These are phyloP conservation scores for Kodamaea lidongshanica DNA, from an alignment of 805 yeast species.

Conservation along the genomic window DNA sequence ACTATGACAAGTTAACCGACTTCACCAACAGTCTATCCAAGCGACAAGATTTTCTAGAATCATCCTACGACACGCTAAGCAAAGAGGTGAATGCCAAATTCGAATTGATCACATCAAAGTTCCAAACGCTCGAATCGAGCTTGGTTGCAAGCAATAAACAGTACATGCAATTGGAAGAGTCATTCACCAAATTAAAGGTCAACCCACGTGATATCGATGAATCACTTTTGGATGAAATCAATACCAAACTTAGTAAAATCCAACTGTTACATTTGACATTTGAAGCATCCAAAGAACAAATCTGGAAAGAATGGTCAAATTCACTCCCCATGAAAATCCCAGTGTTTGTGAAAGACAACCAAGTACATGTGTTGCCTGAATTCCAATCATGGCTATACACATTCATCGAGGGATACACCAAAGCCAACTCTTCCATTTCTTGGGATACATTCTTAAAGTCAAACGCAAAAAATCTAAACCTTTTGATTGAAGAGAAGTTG, in stretches of 20 bases:
- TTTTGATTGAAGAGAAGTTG: conserved; percentile 11
- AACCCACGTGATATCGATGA: conserved; percentile 9
- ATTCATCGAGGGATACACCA: conserved; percentile 24
- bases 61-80: conserved; percentile 13
- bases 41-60: conserved; percentile 16
- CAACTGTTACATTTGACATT: conserved; percentile 11
- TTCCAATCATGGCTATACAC: conserved; percentile 30
- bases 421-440: conserved; percentile 6
- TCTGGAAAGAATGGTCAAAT: conserved; percentile 14
- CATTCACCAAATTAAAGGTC: conserved; percentile 12
- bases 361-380: conserved; percentile 35
- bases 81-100: conserved; percentile 13
- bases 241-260: conserved; percentile 13
- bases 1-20: conserved; percentile 11
- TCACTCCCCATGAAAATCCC: conserved; percentile 29
- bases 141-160: conserved; percentile 5
- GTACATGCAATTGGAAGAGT: conserved; percentile 9
- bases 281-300: conserved; percentile 13
- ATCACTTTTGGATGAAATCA: conserved; percentile 12
- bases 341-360: conserved; percentile 24
- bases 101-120: conserved; percentile 12
- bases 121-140: conserved; percentile 7
- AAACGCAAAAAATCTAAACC: conserved; percentile 16
- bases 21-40: conserved; percentile 13
- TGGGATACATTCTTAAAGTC: conserved; percentile 23